Evolutionary conservation across 768 basidiomycete genomes (phyloP).

Genomic region (Gymnopilus dilepis): DNA sequence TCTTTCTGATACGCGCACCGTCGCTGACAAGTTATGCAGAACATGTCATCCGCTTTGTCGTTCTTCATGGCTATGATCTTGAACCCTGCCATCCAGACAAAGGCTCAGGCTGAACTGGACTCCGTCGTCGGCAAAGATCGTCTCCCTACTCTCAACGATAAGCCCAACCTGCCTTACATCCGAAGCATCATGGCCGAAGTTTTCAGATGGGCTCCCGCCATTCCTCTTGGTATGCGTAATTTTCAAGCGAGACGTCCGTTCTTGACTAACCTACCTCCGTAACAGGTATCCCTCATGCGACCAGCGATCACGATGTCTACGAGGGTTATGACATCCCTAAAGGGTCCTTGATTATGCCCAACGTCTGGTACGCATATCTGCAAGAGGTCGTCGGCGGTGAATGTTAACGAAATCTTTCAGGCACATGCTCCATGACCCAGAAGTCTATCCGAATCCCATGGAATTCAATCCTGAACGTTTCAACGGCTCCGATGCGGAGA

Average conservation of each 20-base stretch:
- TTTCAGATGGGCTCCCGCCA: slow-evolving; percentile 50
- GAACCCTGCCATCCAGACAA: slow-evolving; percentile 46
- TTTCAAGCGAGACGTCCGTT: neutral
- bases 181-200: slow-evolving; percentile 51
- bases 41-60: slow-evolving; percentile 45
- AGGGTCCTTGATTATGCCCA: slow-evolving; percentile 53
- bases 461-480: slow-evolving; percentile 66
- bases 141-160: slow-evolving; percentile 46
- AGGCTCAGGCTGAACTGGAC: slow-evolving; percentile 59
- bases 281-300: slow-evolving; percentile 28
- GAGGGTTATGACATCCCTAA: slow-evolving; percentile 37
- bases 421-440: slow-evolving; percentile 56
- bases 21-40: slow-evolving; percentile 36
- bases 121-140: slow-evolving; percentile 42
- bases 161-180: slow-evolving; percentile 53
- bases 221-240: slow-evolving; percentile 41
- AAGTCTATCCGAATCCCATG: slow-evolving; percentile 56
- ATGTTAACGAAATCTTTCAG: neutral
- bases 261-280: neutral
- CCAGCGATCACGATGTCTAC: slow-evolving; percentile 27
- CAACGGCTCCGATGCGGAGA: slow-evolving; percentile 40
- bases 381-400: neutral
- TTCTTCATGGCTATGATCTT: slow-evolving; percentile 56
- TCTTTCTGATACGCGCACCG: neutral
- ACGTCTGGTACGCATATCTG: slow-evolving; percentile 45